Evolutionary conservation across 2,329 filamentous ascomycete genomes (phyloP).

Genomic region (Penicillium olsonii): DNA sequence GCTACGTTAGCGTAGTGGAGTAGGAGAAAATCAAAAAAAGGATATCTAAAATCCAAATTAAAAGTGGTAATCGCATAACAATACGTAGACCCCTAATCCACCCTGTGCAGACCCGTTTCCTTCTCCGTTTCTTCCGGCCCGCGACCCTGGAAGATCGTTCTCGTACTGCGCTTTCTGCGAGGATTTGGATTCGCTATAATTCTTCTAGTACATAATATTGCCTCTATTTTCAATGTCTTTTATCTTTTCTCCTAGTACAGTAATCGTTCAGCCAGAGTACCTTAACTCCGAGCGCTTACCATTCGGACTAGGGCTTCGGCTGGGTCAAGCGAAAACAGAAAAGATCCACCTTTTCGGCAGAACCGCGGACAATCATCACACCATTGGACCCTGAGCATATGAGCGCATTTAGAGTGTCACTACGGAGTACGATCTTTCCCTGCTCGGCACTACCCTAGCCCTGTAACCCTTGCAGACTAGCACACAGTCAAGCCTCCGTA

Average conservation of each 20-base stretch:
- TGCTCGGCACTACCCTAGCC: no score
- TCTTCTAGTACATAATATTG: background rate
- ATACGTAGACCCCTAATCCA: constrained; percentile 21
- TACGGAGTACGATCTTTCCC: background rate
- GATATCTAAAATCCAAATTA: background rate
- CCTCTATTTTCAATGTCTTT: background rate
- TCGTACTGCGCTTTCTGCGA: constrained; percentile 2
- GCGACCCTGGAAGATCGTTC: constrained; percentile 17
- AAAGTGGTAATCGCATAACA: constrained; percentile 1
- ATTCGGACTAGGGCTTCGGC: constrained; percentile 26
- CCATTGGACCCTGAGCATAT: constrained; percentile 9
- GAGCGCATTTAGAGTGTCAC: background rate
- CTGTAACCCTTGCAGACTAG: no score
- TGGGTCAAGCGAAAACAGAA: constrained; percentile 18
- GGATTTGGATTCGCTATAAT: no score
- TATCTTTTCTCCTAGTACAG: background rate
- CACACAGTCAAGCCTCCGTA: no score
- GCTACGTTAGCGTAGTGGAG: constrained; percentile 21
- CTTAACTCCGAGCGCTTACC: constrained; percentile 14
- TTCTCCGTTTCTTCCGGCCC: constrained; percentile 27
- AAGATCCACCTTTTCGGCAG: constrained; percentile 18
- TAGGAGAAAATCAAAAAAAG: constrained; percentile 2
- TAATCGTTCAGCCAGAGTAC: no score
- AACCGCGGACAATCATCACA: constrained; percentile 20
- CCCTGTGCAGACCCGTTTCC: constrained; percentile 27